Percentiles rank a stretch among this genome's conserved stretches.
Evolutionary conservation across 352 stramenopile species (phyloP).

Genomic region (Blastocystis sp.): DNA sequence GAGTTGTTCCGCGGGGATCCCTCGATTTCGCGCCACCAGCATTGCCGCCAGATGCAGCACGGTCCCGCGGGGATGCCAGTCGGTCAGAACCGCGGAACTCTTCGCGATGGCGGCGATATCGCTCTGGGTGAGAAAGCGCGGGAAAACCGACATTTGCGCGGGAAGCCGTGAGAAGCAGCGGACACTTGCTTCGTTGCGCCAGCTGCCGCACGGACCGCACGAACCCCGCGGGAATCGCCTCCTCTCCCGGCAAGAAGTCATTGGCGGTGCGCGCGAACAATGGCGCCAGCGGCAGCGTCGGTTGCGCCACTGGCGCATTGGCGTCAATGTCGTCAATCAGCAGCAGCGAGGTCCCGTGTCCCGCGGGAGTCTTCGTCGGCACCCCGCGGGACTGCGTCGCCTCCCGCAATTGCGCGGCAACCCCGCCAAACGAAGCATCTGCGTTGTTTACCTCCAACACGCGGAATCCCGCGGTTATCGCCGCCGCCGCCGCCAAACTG

Average conservation of each 20-base stretch:
- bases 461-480: not conserved
- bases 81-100: not conserved
- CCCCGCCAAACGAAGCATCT: not conserved
- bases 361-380: not conserved
- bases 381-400: not conserved
- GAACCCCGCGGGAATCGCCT: not conserved
- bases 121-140: not conserved
- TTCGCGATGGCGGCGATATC: not conserved
- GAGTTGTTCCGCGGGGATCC: not conserved
- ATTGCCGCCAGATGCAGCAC: not conserved
- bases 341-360: too few species aligned
- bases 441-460: slow-evolving; percentile 31
- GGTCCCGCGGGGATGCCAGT: not conserved
- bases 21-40: not conserved
- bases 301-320: not conserved
- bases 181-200: not conserved
- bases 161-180: not conserved
- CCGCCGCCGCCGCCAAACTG: not conserved
- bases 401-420: not conserved
- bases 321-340: slow-evolving; percentile 28
- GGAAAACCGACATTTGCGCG: not conserved
- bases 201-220: slow-evolving; percentile 25
- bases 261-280: not conserved
- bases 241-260: not conserved
- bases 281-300: not conserved